A percentile compares a stretch with the other conserved stretches of the same genome.
Conservation (phyloP, 768 basidiomycete genomes). For the Boletus rex-veris region DNA sequence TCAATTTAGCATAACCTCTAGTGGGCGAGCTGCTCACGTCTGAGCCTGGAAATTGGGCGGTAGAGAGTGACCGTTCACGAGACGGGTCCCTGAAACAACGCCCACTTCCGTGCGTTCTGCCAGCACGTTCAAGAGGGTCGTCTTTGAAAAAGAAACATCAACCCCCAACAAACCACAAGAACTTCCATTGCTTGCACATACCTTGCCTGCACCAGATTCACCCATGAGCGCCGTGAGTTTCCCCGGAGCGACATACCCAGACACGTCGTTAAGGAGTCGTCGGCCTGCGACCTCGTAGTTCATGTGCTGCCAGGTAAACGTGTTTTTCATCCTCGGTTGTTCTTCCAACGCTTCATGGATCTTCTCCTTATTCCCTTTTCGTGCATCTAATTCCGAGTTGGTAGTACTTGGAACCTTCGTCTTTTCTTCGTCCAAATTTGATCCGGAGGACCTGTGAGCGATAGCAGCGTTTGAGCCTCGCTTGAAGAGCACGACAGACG, state of each 20-base stretch:
- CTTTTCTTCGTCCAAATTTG: slow-evolving; percentile 32
- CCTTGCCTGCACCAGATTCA: slow-evolving; percentile 50
- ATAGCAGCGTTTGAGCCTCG: slow-evolving; percentile 42
- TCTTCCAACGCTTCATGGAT: slow-evolving; percentile 35
- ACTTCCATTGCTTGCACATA: slow-evolving; percentile 1
- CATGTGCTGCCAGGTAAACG: slow-evolving; percentile 79
- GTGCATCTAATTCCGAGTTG: slow-evolving; percentile 4
- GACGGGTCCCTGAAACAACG: slow-evolving; percentile 38
- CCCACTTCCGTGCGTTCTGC: slow-evolving; percentile 39
- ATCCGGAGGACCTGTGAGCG: neutral
- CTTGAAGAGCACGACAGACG: slow-evolving; percentile 60
- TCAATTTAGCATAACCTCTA: neutral
- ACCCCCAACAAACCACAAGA: neutral
- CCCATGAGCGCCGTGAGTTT: slow-evolving; percentile 79
- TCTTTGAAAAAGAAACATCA: slow-evolving; percentile 25
- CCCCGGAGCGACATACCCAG: slow-evolving; percentile 79
- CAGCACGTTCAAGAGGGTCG: slow-evolving; percentile 48
- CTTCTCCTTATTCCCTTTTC: slow-evolving; percentile 14
- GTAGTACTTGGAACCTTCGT: slow-evolving; percentile 11
- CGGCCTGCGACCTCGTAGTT: slow-evolving; percentile 62
- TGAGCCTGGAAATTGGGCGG: slow-evolving; percentile 53
- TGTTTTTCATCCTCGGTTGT: slow-evolving; percentile 38
- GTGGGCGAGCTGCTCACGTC: slow-evolving; percentile 34
- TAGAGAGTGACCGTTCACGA: slow-evolving; percentile 44
- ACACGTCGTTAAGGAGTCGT: slow-evolving; percentile 64